phyloP scores from a whole-genome alignment of 345 rosid species.

The Microthlaspi erraticum region DNA sequence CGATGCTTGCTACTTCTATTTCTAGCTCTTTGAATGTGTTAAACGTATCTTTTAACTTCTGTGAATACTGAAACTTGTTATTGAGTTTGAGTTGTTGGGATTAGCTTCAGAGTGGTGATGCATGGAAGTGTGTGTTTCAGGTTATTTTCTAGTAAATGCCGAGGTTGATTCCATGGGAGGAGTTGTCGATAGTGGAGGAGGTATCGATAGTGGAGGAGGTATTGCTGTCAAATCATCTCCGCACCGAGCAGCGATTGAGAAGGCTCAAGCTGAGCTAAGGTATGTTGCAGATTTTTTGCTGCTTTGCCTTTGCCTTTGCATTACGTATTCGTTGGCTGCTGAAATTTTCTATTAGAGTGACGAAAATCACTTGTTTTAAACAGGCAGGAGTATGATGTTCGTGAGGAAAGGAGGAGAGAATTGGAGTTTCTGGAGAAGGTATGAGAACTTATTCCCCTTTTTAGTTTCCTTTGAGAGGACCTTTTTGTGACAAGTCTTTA shows the following conservation, averaged over 20 bases:
- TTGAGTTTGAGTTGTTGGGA: constrained; percentile 42
- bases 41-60: neutral
- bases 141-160: constrained; percentile 71
- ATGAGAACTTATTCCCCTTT: constrained; percentile 41
- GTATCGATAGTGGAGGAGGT: constrained; percentile 88
- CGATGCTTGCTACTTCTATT: constrained; percentile 21
- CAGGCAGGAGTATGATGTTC: constrained; percentile 97
- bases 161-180: constrained; percentile 99
- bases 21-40: constrained; percentile 7
- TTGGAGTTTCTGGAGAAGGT: constrained; percentile 96
- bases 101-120: constrained; percentile 53
- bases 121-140: constrained; percentile 69
- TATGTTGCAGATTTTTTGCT: constrained; percentile 39
- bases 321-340: neutral
- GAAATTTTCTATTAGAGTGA: constrained; percentile 8
- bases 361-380: constrained; percentile 32
- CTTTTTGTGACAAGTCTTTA: constrained; percentile 30
- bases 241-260: constrained; percentile 78
- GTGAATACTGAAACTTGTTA: neutral
- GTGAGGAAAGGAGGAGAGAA: constrained; percentile 91
- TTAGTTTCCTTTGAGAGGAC: constrained; percentile 30
- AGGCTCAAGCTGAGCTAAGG: constrained; percentile 95
- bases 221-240: constrained; percentile 84
- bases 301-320: neutral
- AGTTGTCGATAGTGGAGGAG: constrained; percentile 90